These are phyloP conservation scores for Leishmania lainsoni DNA, from an alignment of 208 protist species.

Conservation along the genomic window DNA sequence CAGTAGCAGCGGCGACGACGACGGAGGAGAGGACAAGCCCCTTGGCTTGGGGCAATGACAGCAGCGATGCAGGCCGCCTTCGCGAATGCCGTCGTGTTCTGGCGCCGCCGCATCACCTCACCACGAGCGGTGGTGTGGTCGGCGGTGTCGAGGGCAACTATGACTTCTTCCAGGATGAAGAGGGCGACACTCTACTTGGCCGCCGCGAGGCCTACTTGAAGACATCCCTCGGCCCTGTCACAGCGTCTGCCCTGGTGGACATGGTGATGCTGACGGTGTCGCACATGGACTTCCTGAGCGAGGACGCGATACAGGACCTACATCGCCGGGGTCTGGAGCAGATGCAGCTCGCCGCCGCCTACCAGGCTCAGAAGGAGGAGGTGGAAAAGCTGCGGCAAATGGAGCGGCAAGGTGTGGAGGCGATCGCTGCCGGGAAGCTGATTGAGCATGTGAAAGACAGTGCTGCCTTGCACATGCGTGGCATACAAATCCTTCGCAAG, in stretches of 20 bases:
- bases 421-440: slow-evolving; percentile 58
- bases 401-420: slow-evolving; percentile 78
- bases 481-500: slow-evolving; percentile 52
- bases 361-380: slow-evolving; percentile 68
- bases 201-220: slow-evolving; percentile 40
- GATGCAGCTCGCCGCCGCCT: slow-evolving; percentile 70
- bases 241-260: slow-evolving; percentile 55
- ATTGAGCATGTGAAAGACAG: slow-evolving; percentile 71
- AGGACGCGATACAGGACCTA: slow-evolving; percentile 45
- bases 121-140: slow-evolving; percentile 4
- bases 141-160: slow-evolving; percentile 11
- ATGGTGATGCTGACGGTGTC: slow-evolving; percentile 73
- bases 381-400: slow-evolving; percentile 58
- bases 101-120: slow-evolving; percentile 20
- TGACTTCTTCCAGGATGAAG: slow-evolving; percentile 36
- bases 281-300: slow-evolving; percentile 44
- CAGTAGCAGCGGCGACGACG: neutral
- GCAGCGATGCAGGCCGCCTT: slow-evolving; percentile 1
- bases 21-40: neutral
- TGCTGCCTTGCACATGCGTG: slow-evolving; percentile 43
- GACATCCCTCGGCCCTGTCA: slow-evolving; percentile 57
- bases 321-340: slow-evolving; percentile 58
- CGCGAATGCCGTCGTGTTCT: slow-evolving; percentile 27
- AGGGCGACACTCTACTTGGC: slow-evolving; percentile 18
- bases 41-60: neutral